A percentile compares a stretch with the other conserved stretches of the same genome.
These are phyloP conservation scores for Schizopora paradoxa DNA, from an alignment of 1,284 basidiomycete species.

Conservation along the genomic window DNA sequence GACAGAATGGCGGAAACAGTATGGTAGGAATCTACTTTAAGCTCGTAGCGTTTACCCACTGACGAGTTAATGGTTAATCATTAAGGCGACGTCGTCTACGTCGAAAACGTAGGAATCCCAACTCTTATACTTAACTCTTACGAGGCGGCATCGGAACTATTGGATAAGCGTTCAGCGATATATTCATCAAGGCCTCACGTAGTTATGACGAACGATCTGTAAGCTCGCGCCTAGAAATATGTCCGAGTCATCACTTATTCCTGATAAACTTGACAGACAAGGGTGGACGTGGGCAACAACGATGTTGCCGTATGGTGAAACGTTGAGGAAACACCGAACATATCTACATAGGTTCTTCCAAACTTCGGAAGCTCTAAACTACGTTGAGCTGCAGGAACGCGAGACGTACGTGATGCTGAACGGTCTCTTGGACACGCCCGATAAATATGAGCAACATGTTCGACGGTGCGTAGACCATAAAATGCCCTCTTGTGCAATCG, in stretches of 20 bases:
- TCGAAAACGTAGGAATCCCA: not conserved
- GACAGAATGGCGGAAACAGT: slow-evolving; percentile 46
- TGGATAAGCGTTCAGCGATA: slow-evolving; percentile 33
- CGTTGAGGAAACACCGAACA: slow-evolving; percentile 23
- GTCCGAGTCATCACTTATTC: not conserved
- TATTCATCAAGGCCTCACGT: slow-evolving; percentile 33
- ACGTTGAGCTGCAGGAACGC: slow-evolving; percentile 21
- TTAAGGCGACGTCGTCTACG: slow-evolving; percentile 22
- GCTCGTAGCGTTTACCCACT: not conserved
- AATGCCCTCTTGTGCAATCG: not conserved
- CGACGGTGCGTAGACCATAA: slow-evolving; percentile 17
- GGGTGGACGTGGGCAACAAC: slow-evolving; percentile 8
- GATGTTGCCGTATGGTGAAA: slow-evolving; percentile 22
- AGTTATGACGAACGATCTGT: not conserved
- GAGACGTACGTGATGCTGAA: slow-evolving; percentile 21
- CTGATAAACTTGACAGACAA: not conserved
- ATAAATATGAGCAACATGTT: slow-evolving; percentile 22
- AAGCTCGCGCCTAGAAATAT: not conserved
- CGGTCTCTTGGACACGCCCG: slow-evolving; percentile 20
- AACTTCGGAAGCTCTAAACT: slow-evolving; percentile 15
- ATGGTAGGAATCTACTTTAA: too few relatives aligned
- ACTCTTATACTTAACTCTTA: slow-evolving; percentile 24
- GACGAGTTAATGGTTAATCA: not conserved
- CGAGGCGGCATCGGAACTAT: slow-evolving; percentile 29
- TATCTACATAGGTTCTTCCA: slow-evolving; percentile 24